These are phyloP conservation scores for Gossypioides kirkii DNA, from an alignment of 345 rosid genomes.

Conservation along the genomic window DNA sequence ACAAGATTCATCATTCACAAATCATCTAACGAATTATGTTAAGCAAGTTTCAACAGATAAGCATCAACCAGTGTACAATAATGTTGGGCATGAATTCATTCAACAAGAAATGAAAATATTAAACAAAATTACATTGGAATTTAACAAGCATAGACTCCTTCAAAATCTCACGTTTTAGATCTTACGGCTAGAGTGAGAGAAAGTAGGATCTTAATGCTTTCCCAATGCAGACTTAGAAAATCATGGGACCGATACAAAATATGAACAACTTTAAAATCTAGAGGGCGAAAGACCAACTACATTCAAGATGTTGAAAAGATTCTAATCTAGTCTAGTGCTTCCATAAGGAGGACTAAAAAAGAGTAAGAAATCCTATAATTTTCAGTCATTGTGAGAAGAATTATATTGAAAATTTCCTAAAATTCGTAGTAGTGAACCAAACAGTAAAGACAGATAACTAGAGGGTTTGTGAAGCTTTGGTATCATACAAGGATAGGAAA, in stretches of 20 bases:
- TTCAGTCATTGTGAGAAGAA: background rate
- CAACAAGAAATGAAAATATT: background rate
- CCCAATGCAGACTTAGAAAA: background rate
- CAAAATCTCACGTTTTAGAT: background rate
- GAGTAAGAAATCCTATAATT: background rate
- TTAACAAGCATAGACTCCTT: constrained; percentile 3
- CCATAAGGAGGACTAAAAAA: background rate
- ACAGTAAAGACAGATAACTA: background rate
- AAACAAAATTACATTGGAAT: background rate
- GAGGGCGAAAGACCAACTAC: background rate
- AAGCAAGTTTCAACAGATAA: background rate
- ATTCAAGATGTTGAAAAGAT: background rate
- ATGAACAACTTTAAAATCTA: background rate
- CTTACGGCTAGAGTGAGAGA: background rate
- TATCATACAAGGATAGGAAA: constrained; percentile 1
- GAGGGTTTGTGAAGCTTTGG: background rate
- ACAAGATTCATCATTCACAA: constrained; percentile 5
- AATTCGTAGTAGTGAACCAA: background rate
- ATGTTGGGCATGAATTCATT: background rate
- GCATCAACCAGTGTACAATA: background rate
- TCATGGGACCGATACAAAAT: background rate
- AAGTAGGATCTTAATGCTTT: background rate
- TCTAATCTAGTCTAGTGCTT: background rate
- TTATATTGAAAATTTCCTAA: background rate
- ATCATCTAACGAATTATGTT: background rate